Evolutionary conservation across 176 grass and related monocot genomes (phyloP).

Genomic region (Oryza australiensis): DNA sequence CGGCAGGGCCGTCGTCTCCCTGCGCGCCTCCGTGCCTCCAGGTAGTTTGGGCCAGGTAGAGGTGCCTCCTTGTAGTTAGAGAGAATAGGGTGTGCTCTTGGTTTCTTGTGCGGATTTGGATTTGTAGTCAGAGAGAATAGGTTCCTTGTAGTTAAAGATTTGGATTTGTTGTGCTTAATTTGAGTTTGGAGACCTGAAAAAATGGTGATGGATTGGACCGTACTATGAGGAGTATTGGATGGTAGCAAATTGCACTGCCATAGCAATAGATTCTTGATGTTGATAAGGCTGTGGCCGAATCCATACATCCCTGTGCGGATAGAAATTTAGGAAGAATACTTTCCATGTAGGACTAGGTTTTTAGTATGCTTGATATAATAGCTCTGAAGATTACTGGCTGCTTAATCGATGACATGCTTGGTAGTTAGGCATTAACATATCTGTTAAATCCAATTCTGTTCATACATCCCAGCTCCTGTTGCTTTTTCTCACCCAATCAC

Average conservation of each 20-base stretch:
- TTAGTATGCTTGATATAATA: neutral
- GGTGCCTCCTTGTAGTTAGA: neutral
- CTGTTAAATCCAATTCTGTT: neutral
- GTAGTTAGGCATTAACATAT: neutral
- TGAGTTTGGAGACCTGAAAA: neutral
- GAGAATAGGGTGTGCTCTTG: neutral
- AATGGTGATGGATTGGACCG: neutral
- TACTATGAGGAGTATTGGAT: neutral
- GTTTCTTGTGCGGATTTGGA: neutral
- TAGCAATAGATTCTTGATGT: neutral
- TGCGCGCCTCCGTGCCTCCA: conserved; percentile 26
- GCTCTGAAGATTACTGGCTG: neutral
- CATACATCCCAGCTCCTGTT: neutral
- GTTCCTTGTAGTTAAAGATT: too few species aligned
- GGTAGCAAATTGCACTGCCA: neutral
- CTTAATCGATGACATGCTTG: neutral
- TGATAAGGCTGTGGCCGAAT: neutral
- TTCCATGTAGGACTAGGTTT: neutral
- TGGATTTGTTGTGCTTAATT: neutral
- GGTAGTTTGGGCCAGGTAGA: conserved; percentile 27
- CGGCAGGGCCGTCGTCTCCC: conserved; percentile 14
- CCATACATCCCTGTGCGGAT: neutral
- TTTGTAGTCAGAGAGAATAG: too few species aligned
- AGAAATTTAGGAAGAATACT: neutral
- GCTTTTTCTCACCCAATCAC: neutral